Evolutionary conservation across 495 filamentous ascomycete species (phyloP), one percentile per base, ranked within the genome.

Genomic region (Lasiosphaeria ovina): DNA sequence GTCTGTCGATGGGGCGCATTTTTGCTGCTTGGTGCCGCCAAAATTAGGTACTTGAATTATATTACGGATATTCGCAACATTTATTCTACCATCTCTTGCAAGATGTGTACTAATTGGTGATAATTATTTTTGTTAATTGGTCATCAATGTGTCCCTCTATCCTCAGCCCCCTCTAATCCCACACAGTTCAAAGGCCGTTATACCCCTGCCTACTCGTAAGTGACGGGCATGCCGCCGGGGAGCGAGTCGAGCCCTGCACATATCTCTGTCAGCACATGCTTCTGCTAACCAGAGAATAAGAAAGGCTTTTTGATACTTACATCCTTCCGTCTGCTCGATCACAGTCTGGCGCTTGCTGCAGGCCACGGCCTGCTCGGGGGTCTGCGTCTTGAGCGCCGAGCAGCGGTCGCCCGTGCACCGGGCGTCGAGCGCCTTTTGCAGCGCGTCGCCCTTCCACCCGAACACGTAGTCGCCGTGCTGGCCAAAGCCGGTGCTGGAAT

Each of bases 401-500:
- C 79, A 81, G 32, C 66, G 63, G 55, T 73, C 67, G 52, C 75
- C 75, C 9, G 64, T 69, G 69, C 79, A 81, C n/a, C 72, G 63
- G 53, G 73, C 75, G 56, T 81, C 76, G 71, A 81, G 76, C 33
- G 79, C 79, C 24, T 66, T 65, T 69, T 77, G 78, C 11, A 81
- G 73, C 3, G 76, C 68, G 14, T 78, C 73, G 52, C 72, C 77
- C 63, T 80, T 71, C 77, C 79, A 81, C 35, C 79, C 79, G 64
- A 80, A 81, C 49, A 81, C 62, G 63, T 81, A 81, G 57, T 81
- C 79, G 32, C 77, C 79, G 60, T 80, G 78, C 35, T 76, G 71
- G 32, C 77, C 77, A 50, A 72, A 73, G 3, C 78, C 77, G 57
- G 71, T 71, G 0, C 69, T 71, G 40, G n/a, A 14, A 53, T 3